Percentiles rank a stretch among this genome's conserved stretches.
phyloP scores from a whole-genome alignment of 2,329 filamentous ascomycete species.

The Chaetomium strumarium region DNA sequence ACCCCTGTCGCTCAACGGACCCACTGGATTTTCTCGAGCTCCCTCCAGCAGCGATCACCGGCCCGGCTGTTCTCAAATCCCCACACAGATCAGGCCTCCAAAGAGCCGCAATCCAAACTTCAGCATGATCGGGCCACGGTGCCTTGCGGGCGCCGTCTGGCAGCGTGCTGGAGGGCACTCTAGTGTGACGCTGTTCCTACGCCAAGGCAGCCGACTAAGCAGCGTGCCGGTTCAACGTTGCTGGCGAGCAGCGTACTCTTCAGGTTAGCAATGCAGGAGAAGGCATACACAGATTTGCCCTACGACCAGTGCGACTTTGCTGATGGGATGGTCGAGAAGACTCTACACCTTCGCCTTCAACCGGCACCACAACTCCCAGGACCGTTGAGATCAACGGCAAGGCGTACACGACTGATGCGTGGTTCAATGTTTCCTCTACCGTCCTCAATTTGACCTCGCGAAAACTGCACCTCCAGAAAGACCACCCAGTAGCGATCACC shows the following conservation, averaged over 20 bases:
- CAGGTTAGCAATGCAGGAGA: slow-evolving; percentile 20
- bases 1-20: not conserved
- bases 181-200: slow-evolving; percentile 1
- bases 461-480: slow-evolving; percentile 78
- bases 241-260: slow-evolving; percentile 22
- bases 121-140: slow-evolving; percentile 17
- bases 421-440: slow-evolving; percentile 76
- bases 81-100: slow-evolving; percentile 4
- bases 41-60: not conserved
- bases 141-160: slow-evolving; percentile 13
- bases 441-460: slow-evolving; percentile 71
- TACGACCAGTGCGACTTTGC: not conserved
- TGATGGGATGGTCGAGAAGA: slow-evolving; percentile 11
- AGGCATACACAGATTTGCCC: not conserved
- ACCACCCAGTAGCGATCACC: slow-evolving; percentile 88
- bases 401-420: slow-evolving; percentile 63
- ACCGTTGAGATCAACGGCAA: slow-evolving; percentile 55
- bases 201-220: slow-evolving; percentile 8
- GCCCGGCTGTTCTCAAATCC: slow-evolving; percentile 5
- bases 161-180: slow-evolving; percentile 2
- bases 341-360: slow-evolving; percentile 4
- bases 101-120: slow-evolving; percentile 2
- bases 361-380: slow-evolving; percentile 13
- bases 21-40: slow-evolving; percentile 13
- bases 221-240: not conserved